A percentile compares a stretch with the other conserved stretches of the same genome.
These are phyloP conservation scores for Thelonectria discophora DNA, from an alignment of 2,329 filamentous ascomycete genomes.

Conservation along the genomic window DNA sequence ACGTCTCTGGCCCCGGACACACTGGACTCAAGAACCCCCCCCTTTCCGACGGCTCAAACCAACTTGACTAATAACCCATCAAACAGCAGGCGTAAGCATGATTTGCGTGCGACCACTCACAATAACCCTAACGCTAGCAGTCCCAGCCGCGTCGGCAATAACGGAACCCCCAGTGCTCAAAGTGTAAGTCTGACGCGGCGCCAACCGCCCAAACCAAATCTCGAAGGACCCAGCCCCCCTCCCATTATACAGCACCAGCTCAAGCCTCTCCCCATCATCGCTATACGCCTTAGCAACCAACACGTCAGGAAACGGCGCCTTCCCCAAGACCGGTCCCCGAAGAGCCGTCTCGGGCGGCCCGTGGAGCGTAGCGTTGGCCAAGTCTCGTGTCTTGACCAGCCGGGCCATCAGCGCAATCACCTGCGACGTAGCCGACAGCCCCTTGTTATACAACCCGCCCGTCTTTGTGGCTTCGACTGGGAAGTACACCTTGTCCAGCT, in stretches of 20 bases:
- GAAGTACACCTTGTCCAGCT: slow-evolving; percentile 23
- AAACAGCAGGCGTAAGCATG: slow-evolving; percentile 1
- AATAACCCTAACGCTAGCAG: slow-evolving; percentile 6
- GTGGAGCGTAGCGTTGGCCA: slow-evolving; percentile 20
- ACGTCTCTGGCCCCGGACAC: too few relatives aligned
- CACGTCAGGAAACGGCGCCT: slow-evolving; percentile 21
- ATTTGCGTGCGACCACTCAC: slow-evolving; percentile 21
- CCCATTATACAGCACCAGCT: slow-evolving; percentile 23
- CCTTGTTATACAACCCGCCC: slow-evolving; percentile 20
- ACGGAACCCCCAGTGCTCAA: slow-evolving; percentile 18
- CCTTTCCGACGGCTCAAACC: too few relatives aligned
- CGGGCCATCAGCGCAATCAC: slow-evolving; percentile 24
- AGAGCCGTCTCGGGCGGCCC: slow-evolving; percentile 13
- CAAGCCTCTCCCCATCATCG: slow-evolving; percentile 18
- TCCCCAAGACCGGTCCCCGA: slow-evolving; percentile 8
- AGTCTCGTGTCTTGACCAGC: slow-evolving; percentile 18
- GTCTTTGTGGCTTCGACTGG: slow-evolving; percentile 20
- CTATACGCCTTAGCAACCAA: slow-evolving; percentile 24
- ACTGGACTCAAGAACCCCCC: too few relatives aligned
- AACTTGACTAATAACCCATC: background rate
- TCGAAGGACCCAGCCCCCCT: slow-evolving; percentile 18
- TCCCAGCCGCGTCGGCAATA: slow-evolving; percentile 15
- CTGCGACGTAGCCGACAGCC: slow-evolving; percentile 19
- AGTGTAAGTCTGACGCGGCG: slow-evolving; percentile 12
- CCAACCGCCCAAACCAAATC: slow-evolving; percentile 17